Conservation (phyloP, 345 rosid species). For the Bruguiera sexangula region DNA sequence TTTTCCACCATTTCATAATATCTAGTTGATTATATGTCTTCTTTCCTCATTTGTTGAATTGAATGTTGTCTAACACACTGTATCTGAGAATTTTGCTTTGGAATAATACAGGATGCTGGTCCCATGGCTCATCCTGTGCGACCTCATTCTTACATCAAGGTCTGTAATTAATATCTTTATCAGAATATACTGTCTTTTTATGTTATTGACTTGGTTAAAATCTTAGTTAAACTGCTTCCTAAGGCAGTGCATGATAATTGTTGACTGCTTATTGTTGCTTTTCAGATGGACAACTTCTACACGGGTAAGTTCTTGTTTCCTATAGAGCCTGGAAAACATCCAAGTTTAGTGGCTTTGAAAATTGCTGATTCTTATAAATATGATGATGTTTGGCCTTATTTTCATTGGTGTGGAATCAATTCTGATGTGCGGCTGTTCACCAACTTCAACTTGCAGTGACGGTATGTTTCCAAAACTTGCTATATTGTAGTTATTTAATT, state of each 20-base stretch:
- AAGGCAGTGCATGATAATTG: constrained; percentile 14
- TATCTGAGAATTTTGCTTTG: constrained; percentile 7
- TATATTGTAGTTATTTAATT: not conserved
- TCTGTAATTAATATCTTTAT: constrained; percentile 23
- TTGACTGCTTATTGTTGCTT: constrained; percentile 19
- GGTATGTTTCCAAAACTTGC: constrained; percentile 41
- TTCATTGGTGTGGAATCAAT: constrained; percentile 27
- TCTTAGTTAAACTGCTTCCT: constrained; percentile 1
- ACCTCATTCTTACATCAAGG: constrained; percentile 99
- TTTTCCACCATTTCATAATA: not conserved
- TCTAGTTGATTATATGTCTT: not conserved
- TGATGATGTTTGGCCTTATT: constrained; percentile 18
- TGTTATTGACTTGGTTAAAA: not conserved
- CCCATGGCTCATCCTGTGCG: constrained; percentile 99
- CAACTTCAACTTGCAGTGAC: constrained; percentile 64
- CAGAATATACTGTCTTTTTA: not conserved
- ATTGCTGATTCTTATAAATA: constrained; percentile 16
- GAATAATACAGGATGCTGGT: constrained; percentile 74
- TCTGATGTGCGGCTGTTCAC: constrained; percentile 26
- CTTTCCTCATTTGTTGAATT: not conserved
- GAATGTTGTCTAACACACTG: not conserved
- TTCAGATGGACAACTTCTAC: constrained; percentile 98
- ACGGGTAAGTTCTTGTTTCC: constrained; percentile 58
- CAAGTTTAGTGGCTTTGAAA: constrained; percentile 1
- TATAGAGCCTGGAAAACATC: not conserved